Percentiles rank a stretch among this genome's conserved stretches.
Conservation (phyloP, 139 green algal species). For the Chlamydomonas eustigma region DNA sequence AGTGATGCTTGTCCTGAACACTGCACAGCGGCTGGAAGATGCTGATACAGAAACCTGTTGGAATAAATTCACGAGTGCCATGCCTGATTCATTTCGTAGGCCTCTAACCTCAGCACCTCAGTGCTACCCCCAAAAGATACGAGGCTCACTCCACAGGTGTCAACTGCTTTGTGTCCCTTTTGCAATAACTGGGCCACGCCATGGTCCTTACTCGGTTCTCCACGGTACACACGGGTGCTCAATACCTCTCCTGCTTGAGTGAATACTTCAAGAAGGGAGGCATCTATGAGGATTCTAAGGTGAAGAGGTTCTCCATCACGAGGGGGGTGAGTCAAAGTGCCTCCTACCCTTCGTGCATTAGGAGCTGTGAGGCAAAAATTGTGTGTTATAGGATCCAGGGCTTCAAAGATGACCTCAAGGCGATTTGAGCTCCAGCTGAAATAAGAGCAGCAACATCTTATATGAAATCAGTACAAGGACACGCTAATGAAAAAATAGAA, state of each 20-base stretch:
- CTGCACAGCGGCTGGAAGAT: too few relatives aligned
- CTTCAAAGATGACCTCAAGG: conserved; percentile 62
- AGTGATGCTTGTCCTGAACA: too few relatives aligned
- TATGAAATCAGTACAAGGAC: not conserved
- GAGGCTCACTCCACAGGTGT: too few relatives aligned
- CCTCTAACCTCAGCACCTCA: too few relatives aligned
- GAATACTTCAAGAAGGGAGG: conserved; percentile 69
- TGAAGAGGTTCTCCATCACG: conserved; percentile 36
- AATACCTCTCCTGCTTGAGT: conserved; percentile 54
- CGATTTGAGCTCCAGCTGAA: not conserved
- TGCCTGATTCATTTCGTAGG: too few relatives aligned
- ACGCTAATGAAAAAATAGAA: conserved; percentile 1
- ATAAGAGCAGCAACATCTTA: not conserved
- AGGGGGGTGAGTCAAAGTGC: conserved; percentile 37
- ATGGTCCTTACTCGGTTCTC: conserved; percentile 17
- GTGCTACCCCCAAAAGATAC: too few relatives aligned
- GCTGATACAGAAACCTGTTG: too few relatives aligned
- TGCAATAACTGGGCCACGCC: too few relatives aligned
- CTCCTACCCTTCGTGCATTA: conserved; percentile 49
- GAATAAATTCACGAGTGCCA: too few relatives aligned
- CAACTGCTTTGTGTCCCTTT: too few relatives aligned
- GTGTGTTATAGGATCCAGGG: conserved; percentile 51
- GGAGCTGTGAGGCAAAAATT: conserved; percentile 51
- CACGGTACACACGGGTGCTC: conserved; percentile 74
- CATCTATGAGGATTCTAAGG: conserved; percentile 75